Base-by-base conservation (phyloP, 345 rosid genomes). In the Eucalyptus pumila region DNA sequence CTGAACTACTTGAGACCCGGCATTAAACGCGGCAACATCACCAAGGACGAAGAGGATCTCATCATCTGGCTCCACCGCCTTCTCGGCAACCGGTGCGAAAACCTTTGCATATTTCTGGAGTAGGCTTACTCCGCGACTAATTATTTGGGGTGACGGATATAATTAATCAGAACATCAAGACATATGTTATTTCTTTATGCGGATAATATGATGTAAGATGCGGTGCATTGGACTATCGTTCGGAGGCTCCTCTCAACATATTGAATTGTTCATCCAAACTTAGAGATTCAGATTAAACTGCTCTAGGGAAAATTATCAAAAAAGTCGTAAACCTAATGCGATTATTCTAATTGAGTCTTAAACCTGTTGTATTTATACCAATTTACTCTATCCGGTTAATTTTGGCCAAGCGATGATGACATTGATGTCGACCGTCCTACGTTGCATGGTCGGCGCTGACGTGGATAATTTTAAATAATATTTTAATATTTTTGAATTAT, bases 11-110 rank as follows among this genome's bases (percentile, higher is more conserved):
- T 90, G 56, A 90, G 91, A 30, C 86, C 91, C 1, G 86, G 85
- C 42, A 90, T 90, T 14, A 90, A 90, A 85, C 44, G 91, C 85
- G 88, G 89, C 10, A 51, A 90, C 65, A 27, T 90, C 34, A 49
- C 91, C 23, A 8, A 24, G 11, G 91, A 87, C n/a, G 91, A 90
- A 90, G 89, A 90, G 14, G 88, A 90, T 24, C 89, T 90, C 40
- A 90, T 90, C 37, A 23, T 87, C 42, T 40, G 83, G 54, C 89
- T 90, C 47, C 90, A 89, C 51, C 51, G 87, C n/a, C 89, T 87
- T 89, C 87, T 87, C 5, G 87, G 90, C 37, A 89, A 89, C 86
- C 81, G 89, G 90, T 89, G 45, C 40, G 27, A 19, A 37, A 6
- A 19, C 45, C 45, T 72, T 24, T 51, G 26, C 11, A 19, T 19